Evolutionary conservation across 2,329 filamentous ascomycete genomes (phyloP), one percentile per base, ranked within the genome.

Genomic region (Sporothrix pallida): DNA sequence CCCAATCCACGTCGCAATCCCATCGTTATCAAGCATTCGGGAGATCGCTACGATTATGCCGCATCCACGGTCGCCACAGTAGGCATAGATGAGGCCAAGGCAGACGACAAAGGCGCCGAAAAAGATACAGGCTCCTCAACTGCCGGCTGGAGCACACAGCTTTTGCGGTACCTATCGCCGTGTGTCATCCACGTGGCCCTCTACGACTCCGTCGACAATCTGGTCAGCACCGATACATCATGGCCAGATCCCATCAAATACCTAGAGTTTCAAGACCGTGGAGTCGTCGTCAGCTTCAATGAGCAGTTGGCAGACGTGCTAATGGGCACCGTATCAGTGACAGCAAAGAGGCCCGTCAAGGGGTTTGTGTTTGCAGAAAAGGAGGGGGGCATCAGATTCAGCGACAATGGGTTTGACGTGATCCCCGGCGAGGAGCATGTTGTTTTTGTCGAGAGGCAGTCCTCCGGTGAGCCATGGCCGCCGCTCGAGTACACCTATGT

Each of bases 231-330:
- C 15, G 88, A 89, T 74, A 87, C 92, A 80, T 91, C 92, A 81
- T 93, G 91, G 90, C 90, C 90, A 0, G 90, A 93, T 78, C 91
- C 91, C 31, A 82, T 93, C 76, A 93, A 93, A 83, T 91, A 92
- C 74, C 79, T 91, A 20, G 88, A 91, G 78, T 80, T 92, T 8
- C 78, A 84, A 72, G 79, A 79, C 1, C 81, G 79, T n/a, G 31
- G 42, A 12, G 26, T 6, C 13, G 20, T 31, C 4, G 78, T 77
- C 1, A 84, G 91, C 0, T 81, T 83, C 26, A 73, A 63, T 1
- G 15, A n/a, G 13, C 58, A 20, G 31, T n/a, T 5, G 8, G 31
- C 58, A 17, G 15, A 44, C 15, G 10, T 8, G 58, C 15, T 63
- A 26, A 63, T 2, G 8, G 58, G 58, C 15, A 42, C 31, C 15